Conservation (phyloP, 805 yeast genomes). For the Yueomyces sp. region DNA sequence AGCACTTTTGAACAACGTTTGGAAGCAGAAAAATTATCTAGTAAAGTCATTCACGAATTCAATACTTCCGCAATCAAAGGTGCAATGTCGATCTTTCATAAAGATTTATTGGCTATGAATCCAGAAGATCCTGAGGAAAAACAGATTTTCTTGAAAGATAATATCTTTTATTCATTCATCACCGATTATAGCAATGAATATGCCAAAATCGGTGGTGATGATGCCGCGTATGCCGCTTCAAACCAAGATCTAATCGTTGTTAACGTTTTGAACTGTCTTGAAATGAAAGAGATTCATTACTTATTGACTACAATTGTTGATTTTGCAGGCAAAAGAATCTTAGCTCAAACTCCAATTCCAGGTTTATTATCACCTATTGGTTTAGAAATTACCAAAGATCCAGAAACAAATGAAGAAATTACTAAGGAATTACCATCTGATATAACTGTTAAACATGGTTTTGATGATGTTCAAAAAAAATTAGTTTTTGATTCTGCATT, state of each 20-base stretch:
- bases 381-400: constrained; percentile 26
- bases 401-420: constrained; percentile 29
- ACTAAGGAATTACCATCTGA: constrained; percentile 24
- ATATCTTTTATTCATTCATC: constrained; percentile 77
- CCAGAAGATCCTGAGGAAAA: constrained; percentile 53
- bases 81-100: constrained; percentile 62
- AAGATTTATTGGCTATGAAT: constrained; percentile 65
- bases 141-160: constrained; percentile 64
- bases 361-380: constrained; percentile 41
- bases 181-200: constrained; percentile 47
- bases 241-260: constrained; percentile 69
- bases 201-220: constrained; percentile 59
- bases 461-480: constrained; percentile 42
- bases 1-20: constrained; percentile 50
- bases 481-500: constrained; percentile 41
- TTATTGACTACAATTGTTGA: constrained; percentile 80
- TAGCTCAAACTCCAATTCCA: constrained; percentile 94
- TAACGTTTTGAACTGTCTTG: constrained; percentile 52
- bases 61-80: constrained; percentile 64
- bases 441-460: constrained; percentile 61
- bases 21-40: constrained; percentile 60
- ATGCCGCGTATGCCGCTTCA: constrained; percentile 71
- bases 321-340: constrained; percentile 74
- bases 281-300: constrained; percentile 48
- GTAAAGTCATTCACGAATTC: constrained; percentile 64